Evolutionary conservation across 1,139 yeast genomes (phyloP), one percentile per base, ranked within the genome.

Genomic region (Yamadazyma spencermartinsiae): DNA sequence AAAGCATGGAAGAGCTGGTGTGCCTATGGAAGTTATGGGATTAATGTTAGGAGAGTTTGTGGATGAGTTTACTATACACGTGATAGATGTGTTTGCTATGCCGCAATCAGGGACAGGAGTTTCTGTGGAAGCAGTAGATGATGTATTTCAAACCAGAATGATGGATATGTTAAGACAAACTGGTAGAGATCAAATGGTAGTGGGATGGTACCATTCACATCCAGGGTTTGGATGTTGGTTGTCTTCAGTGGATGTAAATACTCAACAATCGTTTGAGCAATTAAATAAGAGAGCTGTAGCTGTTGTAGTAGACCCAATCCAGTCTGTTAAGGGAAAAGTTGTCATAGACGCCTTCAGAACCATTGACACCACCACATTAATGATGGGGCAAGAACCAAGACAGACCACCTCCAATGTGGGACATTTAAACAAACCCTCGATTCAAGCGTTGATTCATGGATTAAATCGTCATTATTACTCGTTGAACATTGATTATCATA

Each of bases 151-250:
- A 63, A 90, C 98, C 10, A 86, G 85, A 60, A 94, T 94, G 99
- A 94, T 94, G 98, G 99, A 94, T 58, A 92, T 94, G 98, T 78
- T 94, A 56, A 82, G 88, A 65, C 98, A 94, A 63, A 94, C 98
- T 1, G 99, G 99, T 17, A 79, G 98, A 63, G 98, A 88, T 65
- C 96, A 90, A 62, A 89, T 88, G 88, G 98, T 94, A 49, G 98
- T 90, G 35, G 98, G 98, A 31, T 90, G 98, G 99, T 94, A 94
- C 70, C 99, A 92, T 60, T 90, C 98, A 19, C 98, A 92, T 66
- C 98, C 98, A 2, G 98, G 98, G 15, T 92, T 90, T 61, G 98
- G 98, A n/a, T 92, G 98, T 70, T 92, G 98, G 98, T 76, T 92
- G 54, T 89, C 97, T 6, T 82, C 94, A 17, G 98, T 92, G 30